Base-by-base conservation (phyloP, 208 protist species). In the Trypanosoma avium region DNA sequence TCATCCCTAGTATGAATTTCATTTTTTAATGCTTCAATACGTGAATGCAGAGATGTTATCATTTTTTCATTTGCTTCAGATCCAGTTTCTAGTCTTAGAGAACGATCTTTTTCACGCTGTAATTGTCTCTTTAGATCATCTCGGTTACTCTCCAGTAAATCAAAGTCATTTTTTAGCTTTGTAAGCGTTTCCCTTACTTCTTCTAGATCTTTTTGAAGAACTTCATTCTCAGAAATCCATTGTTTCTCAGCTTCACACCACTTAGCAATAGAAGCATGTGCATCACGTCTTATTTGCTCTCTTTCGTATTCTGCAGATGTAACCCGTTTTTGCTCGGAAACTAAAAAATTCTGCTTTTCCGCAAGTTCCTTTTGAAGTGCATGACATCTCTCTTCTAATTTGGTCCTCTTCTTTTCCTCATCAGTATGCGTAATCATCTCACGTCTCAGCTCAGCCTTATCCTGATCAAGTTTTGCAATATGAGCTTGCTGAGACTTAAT, bases 361-460 rank as follows among this genome's bases (percentile, higher is more conserved):
- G 83, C 76, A 10, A 87, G 53, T 24, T 94, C 88, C 55, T 76
- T 85, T 52, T 89, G 77, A 0, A 94, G 54, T 36, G 50, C 54
- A 61, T 89, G 82, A 27, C 88, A 62, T 22, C 77, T 77, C 32
- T 94, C 88, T 17, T 90, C 82, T 13, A 88, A 55, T 62, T 86
- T 89, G 0, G 67, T 46, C n/a, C 46, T 65, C 36, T 79, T 82
- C 42, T 92, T 92, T 4, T 70, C 70, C 26, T 92, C 88, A 4
- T 94, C 88, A 12, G 35, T 27, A 4, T 89, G 69, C 0, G 71
- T 61, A 4, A 92, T 32, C 52, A 88, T 88, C 54, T 90, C 84
- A 2, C 88, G 79, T 9, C 88, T 83, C 15, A 92, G 70, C 52
- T 92, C 86, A 6, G 85, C 85, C 47, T 94, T 94, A 36, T 90